Conservation (phyloP, 2,329 filamentous ascomycete genomes). For the Penicillium psychrosexuale region DNA sequence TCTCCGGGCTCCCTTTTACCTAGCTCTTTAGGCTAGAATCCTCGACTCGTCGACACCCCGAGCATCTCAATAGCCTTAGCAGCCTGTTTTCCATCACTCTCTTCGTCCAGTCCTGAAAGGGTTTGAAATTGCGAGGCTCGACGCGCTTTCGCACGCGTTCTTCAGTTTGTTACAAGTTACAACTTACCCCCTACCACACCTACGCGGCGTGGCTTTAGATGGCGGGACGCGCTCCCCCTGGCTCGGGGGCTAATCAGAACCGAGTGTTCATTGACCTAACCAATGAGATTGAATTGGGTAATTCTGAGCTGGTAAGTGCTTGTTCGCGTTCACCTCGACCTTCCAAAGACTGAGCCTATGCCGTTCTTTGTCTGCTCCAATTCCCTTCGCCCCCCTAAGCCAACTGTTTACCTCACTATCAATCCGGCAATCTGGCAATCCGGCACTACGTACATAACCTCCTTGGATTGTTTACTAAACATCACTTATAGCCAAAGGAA, state of each 20-base stretch:
- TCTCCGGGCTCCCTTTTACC: neutral
- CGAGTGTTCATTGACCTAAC: slow-evolving; percentile 4
- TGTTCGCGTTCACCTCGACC: neutral
- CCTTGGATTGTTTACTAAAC: neutral
- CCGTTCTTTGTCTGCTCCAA: neutral
- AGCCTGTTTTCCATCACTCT: neutral
- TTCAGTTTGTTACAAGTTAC: neutral
- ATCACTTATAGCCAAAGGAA: neutral
- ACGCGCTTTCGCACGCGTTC: neutral
- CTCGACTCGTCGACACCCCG: neutral
- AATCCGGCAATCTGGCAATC: neutral
- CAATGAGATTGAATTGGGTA: neutral
- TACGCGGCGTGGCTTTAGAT: neutral
- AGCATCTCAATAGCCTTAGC: neutral
- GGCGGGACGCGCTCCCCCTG: neutral
- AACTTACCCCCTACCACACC: neutral
- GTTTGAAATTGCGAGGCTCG: neutral
- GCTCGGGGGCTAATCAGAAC: neutral
- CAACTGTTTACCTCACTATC: neutral
- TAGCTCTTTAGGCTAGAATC: neutral
- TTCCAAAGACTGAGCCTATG: neutral
- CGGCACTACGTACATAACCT: neutral
- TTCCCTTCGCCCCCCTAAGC: neutral
- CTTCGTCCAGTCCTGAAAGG: neutral
- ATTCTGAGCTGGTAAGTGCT: neutral